A percentile compares a stretch with the other conserved stretches of the same genome.
Conservation (phyloP, 768 basidiomycete species). For the Amanita subjunquillea region DNA sequence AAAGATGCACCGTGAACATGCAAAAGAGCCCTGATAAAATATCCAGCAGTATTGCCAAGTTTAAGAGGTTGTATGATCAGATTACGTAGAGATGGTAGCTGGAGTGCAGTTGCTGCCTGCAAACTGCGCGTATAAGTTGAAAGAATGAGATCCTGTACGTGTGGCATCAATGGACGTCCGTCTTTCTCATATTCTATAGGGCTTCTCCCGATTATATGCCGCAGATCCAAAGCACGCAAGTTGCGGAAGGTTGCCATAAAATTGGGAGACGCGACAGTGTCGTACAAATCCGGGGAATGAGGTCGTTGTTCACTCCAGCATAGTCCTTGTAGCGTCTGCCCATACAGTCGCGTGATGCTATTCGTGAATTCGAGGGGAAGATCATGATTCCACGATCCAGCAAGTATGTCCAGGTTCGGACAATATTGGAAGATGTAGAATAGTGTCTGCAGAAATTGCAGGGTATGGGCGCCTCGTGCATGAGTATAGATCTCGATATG, state of each 20-base stretch:
- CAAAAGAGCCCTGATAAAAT: slow-evolving; percentile 27
- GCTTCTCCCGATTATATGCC: slow-evolving; percentile 25
- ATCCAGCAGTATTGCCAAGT: slow-evolving; percentile 10
- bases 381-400: slow-evolving; percentile 33
- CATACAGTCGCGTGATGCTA: slow-evolving; percentile 29
- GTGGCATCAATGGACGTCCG: slow-evolving; percentile 24
- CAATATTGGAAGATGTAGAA: slow-evolving; percentile 35
- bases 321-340: slow-evolving; percentile 29
- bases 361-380: slow-evolving; percentile 34
- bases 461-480: slow-evolving; percentile 26
- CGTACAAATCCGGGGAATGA: slow-evolving; percentile 6
- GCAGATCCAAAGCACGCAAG: slow-evolving; percentile 36
- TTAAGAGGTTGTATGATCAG: slow-evolving; percentile 27
- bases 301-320: slow-evolving; percentile 30
- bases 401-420: slow-evolving; percentile 33
- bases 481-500: slow-evolving; percentile 39
- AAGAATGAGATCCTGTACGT: slow-evolving; percentile 30
- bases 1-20: slow-evolving; percentile 29
- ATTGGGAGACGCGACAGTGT: slow-evolving; percentile 19
- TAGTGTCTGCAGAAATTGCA: slow-evolving; percentile 29
- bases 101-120: slow-evolving; percentile 24
- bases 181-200: slow-evolving; percentile 9
- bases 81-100: slow-evolving; percentile 31
- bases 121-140: slow-evolving; percentile 28
- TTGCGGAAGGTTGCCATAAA: slow-evolving; percentile 30